phyloP scores from a whole-genome alignment of 2,329 filamentous ascomycete species.

The Xylariaceae sp. region DNA sequence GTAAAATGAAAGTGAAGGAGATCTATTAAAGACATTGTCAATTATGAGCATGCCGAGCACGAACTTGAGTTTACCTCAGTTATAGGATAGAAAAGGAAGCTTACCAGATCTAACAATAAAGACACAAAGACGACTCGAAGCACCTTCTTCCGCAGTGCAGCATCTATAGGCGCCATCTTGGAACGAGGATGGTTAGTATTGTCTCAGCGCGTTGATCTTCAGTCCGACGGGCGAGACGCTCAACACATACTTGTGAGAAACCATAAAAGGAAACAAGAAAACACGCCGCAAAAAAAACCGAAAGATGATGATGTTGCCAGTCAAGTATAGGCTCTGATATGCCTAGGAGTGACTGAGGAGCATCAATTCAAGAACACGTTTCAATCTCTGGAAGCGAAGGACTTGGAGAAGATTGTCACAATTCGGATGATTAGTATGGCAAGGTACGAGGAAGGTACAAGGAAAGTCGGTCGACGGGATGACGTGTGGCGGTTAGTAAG shows the following conservation, averaged over 20 bases:
- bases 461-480: not conserved
- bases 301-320: not conserved
- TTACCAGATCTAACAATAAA: conserved; percentile 80
- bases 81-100: conserved; percentile 24
- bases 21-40: conserved; percentile 53
- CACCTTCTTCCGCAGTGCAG: conserved; percentile 64
- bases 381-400: not conserved
- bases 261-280: not conserved
- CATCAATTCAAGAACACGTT: conserved; percentile 6
- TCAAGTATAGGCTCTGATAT: not conserved
- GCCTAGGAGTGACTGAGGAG: not conserved
- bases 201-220: not conserved
- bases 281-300: not conserved
- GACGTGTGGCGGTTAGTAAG: not conserved
- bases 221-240: not conserved
- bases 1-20: conserved; percentile 97
- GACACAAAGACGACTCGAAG: conserved; percentile 85
- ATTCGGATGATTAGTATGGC: not conserved
- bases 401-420: not conserved
- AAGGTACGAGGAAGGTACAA: not conserved
- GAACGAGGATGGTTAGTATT: not conserved
- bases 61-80: not conserved
- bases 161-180: conserved; percentile 32
- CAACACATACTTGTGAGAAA: not conserved
- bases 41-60: not conserved